Conservation (phyloP, 23 red algal species). For the Chondrus crispus region DNA sequence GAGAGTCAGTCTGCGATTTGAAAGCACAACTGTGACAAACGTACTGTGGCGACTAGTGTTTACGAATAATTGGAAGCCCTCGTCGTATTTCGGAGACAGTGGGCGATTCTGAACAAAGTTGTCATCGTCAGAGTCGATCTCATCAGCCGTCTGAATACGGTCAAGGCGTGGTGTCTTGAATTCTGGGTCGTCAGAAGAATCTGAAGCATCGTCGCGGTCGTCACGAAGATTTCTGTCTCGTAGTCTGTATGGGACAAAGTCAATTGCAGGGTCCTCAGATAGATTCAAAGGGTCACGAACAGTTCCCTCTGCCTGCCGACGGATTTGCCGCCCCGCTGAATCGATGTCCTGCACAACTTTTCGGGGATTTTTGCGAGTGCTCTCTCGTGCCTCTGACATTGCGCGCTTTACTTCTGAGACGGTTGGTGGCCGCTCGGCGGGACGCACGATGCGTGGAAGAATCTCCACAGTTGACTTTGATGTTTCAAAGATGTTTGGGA, state of each 20-base stretch:
- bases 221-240: background rate
- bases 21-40: too few relatives aligned
- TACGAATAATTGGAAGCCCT: conserved; percentile 51
- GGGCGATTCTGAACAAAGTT: conserved; percentile 9
- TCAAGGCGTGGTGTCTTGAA: background rate
- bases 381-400: background rate
- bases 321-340: conserved; percentile 39
- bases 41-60: too few relatives aligned
- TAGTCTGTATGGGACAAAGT: background rate
- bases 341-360: conserved; percentile 8
- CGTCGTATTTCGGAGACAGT: conserved; percentile 55
- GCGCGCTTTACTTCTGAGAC: conserved; percentile 23
- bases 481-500: conserved; percentile 7
- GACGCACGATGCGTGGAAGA: conserved; percentile 41
- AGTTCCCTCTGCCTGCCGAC: background rate
- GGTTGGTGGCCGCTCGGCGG: conserved; percentile 21
- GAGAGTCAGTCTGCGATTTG: too few relatives aligned
- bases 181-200: background rate
- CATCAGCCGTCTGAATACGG: background rate
- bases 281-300: background rate
- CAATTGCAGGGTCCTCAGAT: background rate
- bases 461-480: conserved; percentile 1
- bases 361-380: background rate
- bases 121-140: background rate
- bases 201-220: background rate